These are phyloP conservation scores for Puccinellia tenuiflora DNA, from an alignment of 176 grass and related monocot species.

Conservation along the genomic window DNA sequence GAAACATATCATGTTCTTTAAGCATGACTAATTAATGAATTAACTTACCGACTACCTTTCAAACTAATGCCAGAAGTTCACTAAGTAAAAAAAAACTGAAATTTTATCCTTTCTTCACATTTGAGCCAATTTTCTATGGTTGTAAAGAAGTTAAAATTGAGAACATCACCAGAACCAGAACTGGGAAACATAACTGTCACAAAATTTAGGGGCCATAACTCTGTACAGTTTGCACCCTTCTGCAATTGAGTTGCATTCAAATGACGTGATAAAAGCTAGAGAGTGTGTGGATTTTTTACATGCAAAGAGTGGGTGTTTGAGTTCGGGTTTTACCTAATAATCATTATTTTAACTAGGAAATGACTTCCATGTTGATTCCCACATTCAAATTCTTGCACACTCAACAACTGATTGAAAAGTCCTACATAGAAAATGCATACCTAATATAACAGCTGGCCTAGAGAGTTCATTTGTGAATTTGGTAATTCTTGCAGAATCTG, in stretches of 20 bases:
- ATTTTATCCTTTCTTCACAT: not conserved
- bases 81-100: not conserved
- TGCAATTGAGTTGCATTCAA: not conserved
- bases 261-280: not conserved
- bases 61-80: not conserved
- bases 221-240: not conserved
- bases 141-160: not conserved
- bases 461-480: slow-evolving; percentile 88
- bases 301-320: not conserved
- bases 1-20: not conserved
- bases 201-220: not conserved
- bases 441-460: slow-evolving; percentile 86
- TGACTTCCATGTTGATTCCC: not conserved
- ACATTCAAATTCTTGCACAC: not conserved
- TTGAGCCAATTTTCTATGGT: not conserved
- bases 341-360: not conserved
- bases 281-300: not conserved
- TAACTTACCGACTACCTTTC: not conserved
- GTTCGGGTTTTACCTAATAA: not conserved
- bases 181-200: not conserved
- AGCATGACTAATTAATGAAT: not conserved
- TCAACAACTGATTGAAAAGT: not conserved
- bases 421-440: slow-evolving; percentile 35
- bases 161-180: not conserved
- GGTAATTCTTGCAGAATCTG: slow-evolving; percentile 80